Percentiles rank a stretch among this genome's conserved stretches.
phyloP scores from a whole-genome alignment of 495 filamentous ascomycete genomes.

The Hypoxylon lenormandii region DNA sequence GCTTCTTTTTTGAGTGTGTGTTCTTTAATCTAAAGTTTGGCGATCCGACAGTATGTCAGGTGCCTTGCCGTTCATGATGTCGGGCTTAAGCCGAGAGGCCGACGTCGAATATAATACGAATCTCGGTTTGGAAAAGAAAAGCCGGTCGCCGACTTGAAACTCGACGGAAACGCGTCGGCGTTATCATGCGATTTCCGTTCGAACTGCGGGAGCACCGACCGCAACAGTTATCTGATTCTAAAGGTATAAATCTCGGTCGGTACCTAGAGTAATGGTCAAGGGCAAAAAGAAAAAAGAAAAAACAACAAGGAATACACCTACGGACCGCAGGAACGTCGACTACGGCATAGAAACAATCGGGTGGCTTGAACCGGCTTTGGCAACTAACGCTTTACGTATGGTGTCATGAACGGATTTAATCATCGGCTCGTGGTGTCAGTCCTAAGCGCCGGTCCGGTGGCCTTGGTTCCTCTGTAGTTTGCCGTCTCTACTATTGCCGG shows the following conservation, averaged over 20 bases:
- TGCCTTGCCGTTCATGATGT: no score
- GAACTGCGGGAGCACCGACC: slow-evolving; percentile 21
- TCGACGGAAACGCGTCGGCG: slow-evolving; percentile 8
- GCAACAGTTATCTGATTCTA: no score
- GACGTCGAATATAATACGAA: slow-evolving; percentile 12
- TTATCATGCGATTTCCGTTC: slow-evolving; percentile 15
- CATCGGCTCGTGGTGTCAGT: slow-evolving; percentile 14
- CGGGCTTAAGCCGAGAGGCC: neutral
- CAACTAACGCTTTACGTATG: slow-evolving; percentile 15
- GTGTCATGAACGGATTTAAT: slow-evolving; percentile 35
- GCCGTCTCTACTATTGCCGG: slow-evolving; percentile 28
- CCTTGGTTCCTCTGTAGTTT: neutral
- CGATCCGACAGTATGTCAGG: slow-evolving; percentile 4
- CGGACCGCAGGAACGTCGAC: slow-evolving; percentile 18
- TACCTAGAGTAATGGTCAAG: no score
- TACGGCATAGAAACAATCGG: slow-evolving; percentile 7
- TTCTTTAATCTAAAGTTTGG: slow-evolving; percentile 8
- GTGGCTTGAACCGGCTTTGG: slow-evolving; percentile 34
- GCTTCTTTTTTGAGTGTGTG: slow-evolving; percentile 26
- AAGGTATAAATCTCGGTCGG: no score
- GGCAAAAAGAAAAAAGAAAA: neutral
- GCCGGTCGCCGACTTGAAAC: neutral
- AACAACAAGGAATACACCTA: slow-evolving; percentile 17
- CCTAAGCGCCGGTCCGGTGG: slow-evolving; percentile 13
- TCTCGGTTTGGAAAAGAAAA: neutral